Base-by-base conservation (phyloP, 495 filamentous ascomycete genomes). In the Xylaria venustula region DNA sequence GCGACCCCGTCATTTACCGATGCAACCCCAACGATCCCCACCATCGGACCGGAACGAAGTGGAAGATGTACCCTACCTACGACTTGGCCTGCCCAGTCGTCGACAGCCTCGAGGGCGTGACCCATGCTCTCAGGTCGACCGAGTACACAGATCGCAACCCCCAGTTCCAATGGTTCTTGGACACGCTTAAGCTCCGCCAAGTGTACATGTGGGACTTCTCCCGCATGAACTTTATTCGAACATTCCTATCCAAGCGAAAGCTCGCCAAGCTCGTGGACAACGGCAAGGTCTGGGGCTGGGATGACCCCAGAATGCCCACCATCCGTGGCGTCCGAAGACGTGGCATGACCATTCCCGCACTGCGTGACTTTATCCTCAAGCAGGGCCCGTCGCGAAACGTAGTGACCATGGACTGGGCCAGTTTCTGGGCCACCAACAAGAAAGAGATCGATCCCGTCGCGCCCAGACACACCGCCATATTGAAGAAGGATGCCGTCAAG, bases 201-300 rank as follows among this genome's bases (percentile, higher is more conserved):
- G 94, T 98, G 12, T 86, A 97, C 74, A 90, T 98, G 76, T 98
- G 94, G 94, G 93, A 97, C 74, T 98, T 98, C 77, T 86, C 93
- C 40, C 88, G 94, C 67, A 91, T 98, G 83, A 97, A 96, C 82
- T 97, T 98, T 69, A 85, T 97, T 70, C 84, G 87, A 25, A 96
- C 92, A 0, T 81, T 97, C 59, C 83, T 97, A 2, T 94, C 90
- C 19, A 98, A 98, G 82, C 88, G 94, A 44, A 98, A 98, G 79
- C 84, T 98, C 22, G 91, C 93, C 28, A 95, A 93, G 80, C 82
- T 97, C 40, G 94, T 98, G 41, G 89, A 97, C 48, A 76, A 83
- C 52, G 92, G 92, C 41, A 79, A 83, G 53, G 94, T 98, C 62
- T 90, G 88, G 85, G 92, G 92, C 62, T 97, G 93, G 92, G 91